Conservation (phyloP, 306 rosid genomes). For the Quercus rubra region DNA sequence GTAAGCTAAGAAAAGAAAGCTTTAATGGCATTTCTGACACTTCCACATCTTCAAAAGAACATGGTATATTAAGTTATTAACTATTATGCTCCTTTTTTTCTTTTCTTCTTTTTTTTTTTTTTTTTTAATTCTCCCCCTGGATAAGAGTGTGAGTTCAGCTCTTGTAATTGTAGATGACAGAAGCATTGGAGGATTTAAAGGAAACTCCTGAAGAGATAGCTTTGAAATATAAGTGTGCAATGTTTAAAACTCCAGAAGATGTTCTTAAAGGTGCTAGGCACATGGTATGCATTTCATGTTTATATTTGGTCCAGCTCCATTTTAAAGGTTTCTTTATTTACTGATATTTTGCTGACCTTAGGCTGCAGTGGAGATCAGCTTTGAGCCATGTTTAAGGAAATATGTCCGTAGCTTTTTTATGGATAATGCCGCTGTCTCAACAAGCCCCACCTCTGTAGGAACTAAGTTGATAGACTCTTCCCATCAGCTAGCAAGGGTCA, state of each 20-base stretch:
- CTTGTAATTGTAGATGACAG: constrained; percentile 44
- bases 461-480: constrained; percentile 71
- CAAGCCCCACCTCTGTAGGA: constrained; percentile 82
- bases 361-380: constrained; percentile 98
- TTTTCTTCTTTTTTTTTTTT: constrained; percentile 24
- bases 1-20: too few relatives aligned
- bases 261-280: constrained; percentile 95
- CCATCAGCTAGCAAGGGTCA: constrained; percentile 81
- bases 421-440: constrained; percentile 80
- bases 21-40: too few relatives aligned
- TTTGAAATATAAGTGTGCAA: constrained; percentile 77
- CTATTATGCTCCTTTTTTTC: too few relatives aligned
- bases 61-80: too few relatives aligned
- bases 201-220: constrained; percentile 99
- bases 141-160: constrained; percentile 10
- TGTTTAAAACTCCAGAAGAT: constrained; percentile 80
- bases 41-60: too few relatives aligned
- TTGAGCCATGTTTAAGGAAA: constrained; percentile 94
- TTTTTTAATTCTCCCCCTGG: constrained; percentile 7
- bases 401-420: constrained; percentile 82
- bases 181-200: constrained; percentile 92
- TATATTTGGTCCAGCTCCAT: constrained; percentile 3
- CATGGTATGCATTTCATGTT: constrained; percentile 56
- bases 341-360: constrained; percentile 31
- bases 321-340: not conserved